Evolutionary conservation across 1,139 yeast genomes (phyloP), one percentile per base, ranked within the genome.

Genomic region (Magnusiomyces ingens): DNA sequence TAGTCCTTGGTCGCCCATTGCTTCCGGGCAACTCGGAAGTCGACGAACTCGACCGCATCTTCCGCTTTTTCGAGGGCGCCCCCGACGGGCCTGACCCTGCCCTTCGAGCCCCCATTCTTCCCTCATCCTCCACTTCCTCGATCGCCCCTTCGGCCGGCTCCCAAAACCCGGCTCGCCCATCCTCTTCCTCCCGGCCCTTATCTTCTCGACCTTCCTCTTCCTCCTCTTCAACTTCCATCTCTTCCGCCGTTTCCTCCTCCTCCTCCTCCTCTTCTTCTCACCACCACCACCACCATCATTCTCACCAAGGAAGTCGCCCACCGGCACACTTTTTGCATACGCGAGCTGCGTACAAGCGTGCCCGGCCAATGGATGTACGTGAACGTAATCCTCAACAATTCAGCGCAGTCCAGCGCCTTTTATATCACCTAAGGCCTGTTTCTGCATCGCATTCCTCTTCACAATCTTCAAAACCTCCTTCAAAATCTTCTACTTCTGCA

Each of bases 41-140:
- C 13, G 48, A 36, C 11, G 49, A 54, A 26, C 17, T 54, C 11
- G 40, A 42, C 13, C 40, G 42, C 29, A 53, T 53, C 45, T 29
- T 45, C 11, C 89, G 91, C 68, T 93, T 84, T 69, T 45, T 45
- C 41, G 12, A 21, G 13, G n/a, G 15, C n/a, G 45, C n/a, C 32
- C 32, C 32, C 4, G 32, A 26, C 8, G 32, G 32, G 8, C 32
- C 32, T 5, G 32, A 26, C 8, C 32, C 32, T 8, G 4, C 32
- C 8, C 32, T 26, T 5, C 32, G 32, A 26, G 32, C 32, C 32
- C 32, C 32, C 32, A 26, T 26, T 26, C 32, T 26, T 26, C 32
- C 32, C 32, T 26, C 32, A 26, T 5, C 8, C 8, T 26, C 32
- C 4, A 26, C 8, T 8, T 26, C 32, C 32, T 8, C 8, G 4